phyloP scores from a whole-genome alignment of 768 basidiomycete species.

The Candolleomyces efflorescens region DNA sequence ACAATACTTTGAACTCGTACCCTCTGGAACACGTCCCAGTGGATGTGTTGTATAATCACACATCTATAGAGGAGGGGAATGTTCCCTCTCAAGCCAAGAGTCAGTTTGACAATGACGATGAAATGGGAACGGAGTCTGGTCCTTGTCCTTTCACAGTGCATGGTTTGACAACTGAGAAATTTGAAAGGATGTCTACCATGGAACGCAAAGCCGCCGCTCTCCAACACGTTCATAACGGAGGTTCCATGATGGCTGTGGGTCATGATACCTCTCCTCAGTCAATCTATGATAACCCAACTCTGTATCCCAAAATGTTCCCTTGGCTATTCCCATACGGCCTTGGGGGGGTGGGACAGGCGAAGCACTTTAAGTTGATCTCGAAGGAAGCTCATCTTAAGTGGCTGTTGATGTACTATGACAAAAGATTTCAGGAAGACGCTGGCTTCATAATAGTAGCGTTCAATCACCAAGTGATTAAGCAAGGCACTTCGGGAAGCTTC shows the following conservation, averaged over 20 bases:
- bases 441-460: conserved; percentile 26
- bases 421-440: conserved; percentile 28
- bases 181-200: neutral
- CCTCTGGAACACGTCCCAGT: conserved; percentile 15
- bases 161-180: neutral
- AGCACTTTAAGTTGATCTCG: conserved; percentile 8
- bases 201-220: neutral
- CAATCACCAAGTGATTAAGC: conserved; percentile 28
- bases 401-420: conserved; percentile 31
- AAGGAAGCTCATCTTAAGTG: conserved; percentile 16
- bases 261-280: neutral
- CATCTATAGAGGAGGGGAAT: too few species aligned
- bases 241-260: neutral
- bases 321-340: conserved; percentile 3
- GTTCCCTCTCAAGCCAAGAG: too few species aligned
- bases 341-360: conserved; percentile 3
- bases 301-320: conserved; percentile 8
- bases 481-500: conserved; percentile 11
- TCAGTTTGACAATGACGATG: conserved; percentile 21
- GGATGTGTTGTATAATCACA: too few species aligned
- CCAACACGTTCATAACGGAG: neutral
- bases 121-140: conserved; percentile 25
- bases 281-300: neutral
- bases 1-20: conserved; percentile 21
- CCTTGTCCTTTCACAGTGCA: conserved; percentile 19